Evolutionary conservation across 2,329 filamentous ascomycete species (phyloP).

Genomic region (Onygenales sp.): DNA sequence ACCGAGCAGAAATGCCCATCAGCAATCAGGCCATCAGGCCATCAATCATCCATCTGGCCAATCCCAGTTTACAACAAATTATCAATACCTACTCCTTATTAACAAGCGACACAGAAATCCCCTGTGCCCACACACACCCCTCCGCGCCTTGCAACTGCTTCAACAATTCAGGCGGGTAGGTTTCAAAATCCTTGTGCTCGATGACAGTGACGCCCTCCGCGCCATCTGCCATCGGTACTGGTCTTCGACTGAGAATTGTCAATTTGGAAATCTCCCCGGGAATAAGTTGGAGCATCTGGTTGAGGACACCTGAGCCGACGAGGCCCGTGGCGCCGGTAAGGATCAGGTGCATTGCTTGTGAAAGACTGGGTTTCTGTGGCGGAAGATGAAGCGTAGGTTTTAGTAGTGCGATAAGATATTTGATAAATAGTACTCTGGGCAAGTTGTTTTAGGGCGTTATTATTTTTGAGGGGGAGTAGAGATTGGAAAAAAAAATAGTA

Average conservation of each 20-base stretch:
- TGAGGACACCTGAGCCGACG: slow-evolving; percentile 52
- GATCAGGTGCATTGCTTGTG: slow-evolving; percentile 37
- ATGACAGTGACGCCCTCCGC: slow-evolving; percentile 49
- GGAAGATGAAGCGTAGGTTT: not conserved
- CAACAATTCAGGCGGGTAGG: slow-evolving; percentile 50
- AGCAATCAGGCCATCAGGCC: no score
- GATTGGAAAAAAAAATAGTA: no score
- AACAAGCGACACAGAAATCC: slow-evolving; percentile 53
- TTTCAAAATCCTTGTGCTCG: slow-evolving; percentile 56
- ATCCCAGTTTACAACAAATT: no score
- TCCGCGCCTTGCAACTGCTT: slow-evolving; percentile 52
- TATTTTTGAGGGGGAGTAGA: no score
- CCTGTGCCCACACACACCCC: slow-evolving; percentile 66
- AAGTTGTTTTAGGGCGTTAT: no score
- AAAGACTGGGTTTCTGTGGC: not conserved
- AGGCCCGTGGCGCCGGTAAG: slow-evolving; percentile 61
- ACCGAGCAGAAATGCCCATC: no score
- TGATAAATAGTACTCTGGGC: not conserved
- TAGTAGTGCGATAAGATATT: not conserved
- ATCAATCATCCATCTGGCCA: no score
- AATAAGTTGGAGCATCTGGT: slow-evolving; percentile 44
- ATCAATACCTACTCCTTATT: slow-evolving; percentile 42
- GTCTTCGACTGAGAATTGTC: slow-evolving; percentile 57
- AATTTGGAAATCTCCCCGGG: slow-evolving; percentile 50
- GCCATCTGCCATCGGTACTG: slow-evolving; percentile 52